phyloP scores from a whole-genome alignment of 192 early-diverging fungal species.

The Allomyces macrogynus region DNA sequence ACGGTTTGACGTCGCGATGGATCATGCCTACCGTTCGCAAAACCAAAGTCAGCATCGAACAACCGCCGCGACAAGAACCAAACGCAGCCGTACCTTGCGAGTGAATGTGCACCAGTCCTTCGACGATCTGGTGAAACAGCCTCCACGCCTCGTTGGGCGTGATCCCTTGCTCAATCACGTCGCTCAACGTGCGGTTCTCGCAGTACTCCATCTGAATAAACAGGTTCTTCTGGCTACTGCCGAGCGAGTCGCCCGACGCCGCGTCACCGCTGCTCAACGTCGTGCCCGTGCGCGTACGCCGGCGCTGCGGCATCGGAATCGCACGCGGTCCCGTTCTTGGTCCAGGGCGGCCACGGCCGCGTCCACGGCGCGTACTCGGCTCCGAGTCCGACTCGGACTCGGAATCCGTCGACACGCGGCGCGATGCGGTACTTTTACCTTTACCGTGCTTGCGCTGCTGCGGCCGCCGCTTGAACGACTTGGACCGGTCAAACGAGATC shows the following conservation, averaged over 20 bases:
- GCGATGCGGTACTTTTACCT: not conserved
- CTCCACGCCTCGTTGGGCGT: slow-evolving; percentile 65
- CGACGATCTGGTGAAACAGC: slow-evolving; percentile 71
- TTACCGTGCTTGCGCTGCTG: not conserved
- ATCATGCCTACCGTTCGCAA: slow-evolving; percentile 28
- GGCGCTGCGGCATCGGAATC: not conserved
- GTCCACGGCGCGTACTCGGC: not conserved
- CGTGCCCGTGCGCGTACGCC: slow-evolving; percentile 1
- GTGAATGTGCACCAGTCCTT: slow-evolving; percentile 77
- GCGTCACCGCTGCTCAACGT: not conserved
- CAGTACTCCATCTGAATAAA: slow-evolving; percentile 99
- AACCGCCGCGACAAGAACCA: no score
- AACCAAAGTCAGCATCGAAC: not conserved
- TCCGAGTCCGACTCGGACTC: not conserved
- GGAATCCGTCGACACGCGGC: no score
- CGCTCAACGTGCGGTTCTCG: slow-evolving; percentile 73
- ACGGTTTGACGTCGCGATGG: slow-evolving; percentile 77
- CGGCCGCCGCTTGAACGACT: slow-evolving; percentile 1
- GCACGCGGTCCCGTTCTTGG: no score
- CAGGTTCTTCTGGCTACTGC: slow-evolving; percentile 19
- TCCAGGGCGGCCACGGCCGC: not conserved
- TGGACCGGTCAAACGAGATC: not conserved
- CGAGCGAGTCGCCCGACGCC: not conserved
- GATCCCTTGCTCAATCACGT: slow-evolving; percentile 58
- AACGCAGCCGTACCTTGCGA: slow-evolving; percentile 46